Percentiles rank a stretch among this genome's conserved stretches.
Conservation (phyloP, 768 basidiomycete species). For the Rhizopogon vinicolor region DNA sequence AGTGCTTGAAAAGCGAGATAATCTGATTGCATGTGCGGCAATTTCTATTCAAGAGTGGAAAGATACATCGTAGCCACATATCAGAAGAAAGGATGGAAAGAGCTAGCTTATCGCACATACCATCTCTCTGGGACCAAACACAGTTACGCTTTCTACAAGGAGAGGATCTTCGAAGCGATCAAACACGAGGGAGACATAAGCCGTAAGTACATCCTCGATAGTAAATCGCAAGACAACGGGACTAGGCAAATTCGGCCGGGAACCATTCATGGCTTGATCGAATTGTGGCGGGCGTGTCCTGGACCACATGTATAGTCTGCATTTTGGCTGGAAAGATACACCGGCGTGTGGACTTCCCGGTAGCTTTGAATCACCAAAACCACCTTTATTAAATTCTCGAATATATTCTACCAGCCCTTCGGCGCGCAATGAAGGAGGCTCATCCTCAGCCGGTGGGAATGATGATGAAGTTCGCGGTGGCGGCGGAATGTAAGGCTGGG, state of each 20-base stretch:
- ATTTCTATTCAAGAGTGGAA: conserved; percentile 38
- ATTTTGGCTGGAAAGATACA: conserved; percentile 8
- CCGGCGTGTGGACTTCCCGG: background rate
- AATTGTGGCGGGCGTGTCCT: conserved; percentile 18
- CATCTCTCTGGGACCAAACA: conserved; percentile 71
- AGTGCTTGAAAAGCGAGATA: conserved; percentile 60
- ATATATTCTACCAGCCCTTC: conserved; percentile 51
- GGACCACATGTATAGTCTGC: conserved; percentile 55
- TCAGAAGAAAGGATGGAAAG: background rate
- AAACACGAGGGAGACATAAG: conserved; percentile 53
- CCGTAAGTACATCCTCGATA: conserved; percentile 61
- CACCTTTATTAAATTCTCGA: conserved; percentile 46
- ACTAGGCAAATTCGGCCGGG: conserved; percentile 11
- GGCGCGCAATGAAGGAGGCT: conserved; percentile 33
- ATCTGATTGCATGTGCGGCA: conserved; percentile 65
- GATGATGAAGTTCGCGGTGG: conserved; percentile 32
- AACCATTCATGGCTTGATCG: background rate
- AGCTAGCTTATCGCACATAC: conserved; percentile 35
- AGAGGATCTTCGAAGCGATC: conserved; percentile 31
- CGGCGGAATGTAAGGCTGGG: conserved; percentile 49
- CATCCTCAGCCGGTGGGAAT: conserved; percentile 38
- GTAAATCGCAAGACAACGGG: conserved; percentile 49
- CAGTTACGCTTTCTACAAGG: conserved; percentile 58
- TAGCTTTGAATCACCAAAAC: conserved; percentile 9
- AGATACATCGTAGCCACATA: background rate